Conservation (phyloP, 1,284 basidiomycete species). For the Fomitiporia mediterranea region DNA sequence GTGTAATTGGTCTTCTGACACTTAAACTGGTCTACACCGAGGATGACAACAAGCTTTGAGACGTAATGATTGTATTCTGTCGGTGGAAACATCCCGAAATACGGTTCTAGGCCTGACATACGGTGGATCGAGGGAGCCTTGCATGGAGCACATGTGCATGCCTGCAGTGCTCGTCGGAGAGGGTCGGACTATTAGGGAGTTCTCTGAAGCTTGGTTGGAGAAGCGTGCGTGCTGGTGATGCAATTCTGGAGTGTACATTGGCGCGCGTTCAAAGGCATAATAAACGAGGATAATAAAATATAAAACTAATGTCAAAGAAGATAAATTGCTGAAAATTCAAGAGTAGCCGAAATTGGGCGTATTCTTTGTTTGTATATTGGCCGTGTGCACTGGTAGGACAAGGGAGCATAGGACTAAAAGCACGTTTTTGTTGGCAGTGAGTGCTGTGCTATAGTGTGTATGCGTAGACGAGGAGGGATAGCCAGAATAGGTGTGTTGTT, state of each 20-base stretch:
- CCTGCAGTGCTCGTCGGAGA: too few species aligned
- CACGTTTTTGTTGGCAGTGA: background rate
- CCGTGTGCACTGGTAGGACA: background rate
- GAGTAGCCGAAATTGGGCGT: background rate
- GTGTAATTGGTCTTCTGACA: too few species aligned
- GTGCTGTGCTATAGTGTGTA: background rate
- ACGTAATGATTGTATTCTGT: too few species aligned
- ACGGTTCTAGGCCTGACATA: too few species aligned
- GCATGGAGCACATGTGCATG: too few species aligned
- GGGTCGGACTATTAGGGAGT: background rate
- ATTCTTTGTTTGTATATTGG: background rate
- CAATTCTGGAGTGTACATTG: conserved; percentile 6
- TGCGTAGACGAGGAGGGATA: background rate
- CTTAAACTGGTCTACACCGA: too few species aligned
- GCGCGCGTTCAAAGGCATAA: too few species aligned
- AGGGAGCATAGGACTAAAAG: background rate
- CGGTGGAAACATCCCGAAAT: too few species aligned
- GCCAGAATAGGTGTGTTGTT: background rate
- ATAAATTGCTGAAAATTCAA: background rate
- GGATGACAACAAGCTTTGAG: too few species aligned
- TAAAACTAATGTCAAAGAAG: background rate
- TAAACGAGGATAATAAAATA: too few species aligned
- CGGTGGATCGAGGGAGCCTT: too few species aligned
- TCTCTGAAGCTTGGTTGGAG: background rate
- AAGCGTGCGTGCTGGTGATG: background rate